A percentile compares a stretch with the other conserved stretches of the same genome.
Conservation (phyloP, 306 rosid species). For the Gastrolobium villosum region DNA sequence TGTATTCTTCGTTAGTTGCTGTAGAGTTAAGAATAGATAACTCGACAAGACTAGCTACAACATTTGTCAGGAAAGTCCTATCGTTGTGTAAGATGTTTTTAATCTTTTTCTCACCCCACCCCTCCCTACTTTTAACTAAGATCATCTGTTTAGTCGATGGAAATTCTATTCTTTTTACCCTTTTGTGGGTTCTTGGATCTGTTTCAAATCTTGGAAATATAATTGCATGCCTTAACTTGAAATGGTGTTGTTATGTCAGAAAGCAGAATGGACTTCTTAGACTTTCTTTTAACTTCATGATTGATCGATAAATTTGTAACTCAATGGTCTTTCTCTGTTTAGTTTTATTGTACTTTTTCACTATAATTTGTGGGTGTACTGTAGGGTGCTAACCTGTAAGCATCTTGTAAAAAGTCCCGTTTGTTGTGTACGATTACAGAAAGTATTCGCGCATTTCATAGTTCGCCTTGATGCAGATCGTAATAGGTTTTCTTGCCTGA, state of each 20-base stretch:
- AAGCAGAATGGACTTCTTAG: constrained; percentile 4
- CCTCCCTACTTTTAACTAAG: constrained; percentile 1
- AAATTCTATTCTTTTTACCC: constrained; percentile 37
- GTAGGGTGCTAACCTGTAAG: not conserved
- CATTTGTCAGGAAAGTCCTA: constrained; percentile 47
- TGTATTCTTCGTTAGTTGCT: constrained; percentile 26
- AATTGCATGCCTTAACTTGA: not conserved
- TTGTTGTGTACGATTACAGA: not conserved
- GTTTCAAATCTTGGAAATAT: constrained; percentile 32
- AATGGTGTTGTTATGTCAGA: not conserved
- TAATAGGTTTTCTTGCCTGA: not conserved
- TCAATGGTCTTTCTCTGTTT: not conserved
- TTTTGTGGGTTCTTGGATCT: constrained; percentile 38
- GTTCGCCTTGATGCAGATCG: not conserved
- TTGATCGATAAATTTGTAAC: not conserved
- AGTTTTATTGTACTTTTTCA: not conserved
- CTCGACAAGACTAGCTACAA: constrained; percentile 43
- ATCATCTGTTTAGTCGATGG: constrained; percentile 29
- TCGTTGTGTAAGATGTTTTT: constrained; percentile 50
- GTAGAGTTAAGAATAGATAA: constrained; percentile 38
- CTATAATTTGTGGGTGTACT: not conserved
- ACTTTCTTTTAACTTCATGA: not conserved
- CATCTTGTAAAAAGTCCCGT: not conserved
- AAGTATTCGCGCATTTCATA: not conserved
- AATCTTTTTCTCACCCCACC: constrained; percentile 17